A percentile compares a stretch with the other conserved stretches of the same genome.
phyloP scores from a whole-genome alignment of 108 stramenopile species.

The Mediolabrus comicus region DNA sequence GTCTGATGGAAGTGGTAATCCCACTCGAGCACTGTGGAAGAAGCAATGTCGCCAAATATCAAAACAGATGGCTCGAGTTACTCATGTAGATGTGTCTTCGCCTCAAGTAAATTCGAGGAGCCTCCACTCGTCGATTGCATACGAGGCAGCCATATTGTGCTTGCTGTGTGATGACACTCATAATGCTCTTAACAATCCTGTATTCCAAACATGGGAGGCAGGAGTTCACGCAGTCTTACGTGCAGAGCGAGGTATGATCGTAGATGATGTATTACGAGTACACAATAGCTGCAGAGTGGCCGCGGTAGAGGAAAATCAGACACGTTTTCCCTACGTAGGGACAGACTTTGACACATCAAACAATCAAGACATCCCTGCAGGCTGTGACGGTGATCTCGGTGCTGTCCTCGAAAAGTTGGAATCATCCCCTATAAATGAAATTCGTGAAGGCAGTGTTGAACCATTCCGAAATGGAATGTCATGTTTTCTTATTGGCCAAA shows the following conservation, averaged over 20 bases:
- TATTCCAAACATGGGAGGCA: constrained; percentile 59
- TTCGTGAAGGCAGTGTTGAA: constrained; percentile 32
- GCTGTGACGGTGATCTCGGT: constrained; percentile 30
- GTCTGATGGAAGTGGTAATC: constrained; percentile 52
- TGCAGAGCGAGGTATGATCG: constrained; percentile 47
- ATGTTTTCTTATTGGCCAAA: constrained; percentile 63
- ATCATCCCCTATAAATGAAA: constrained; percentile 2
- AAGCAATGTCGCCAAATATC: constrained; percentile 45
- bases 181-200: constrained; percentile 55
- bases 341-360: constrained; percentile 14
- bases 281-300: constrained; percentile 48
- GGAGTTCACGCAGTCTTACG: constrained; percentile 51
- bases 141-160: constrained; percentile 70
- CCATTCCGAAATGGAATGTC: constrained; percentile 48
- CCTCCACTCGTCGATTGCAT: constrained; percentile 24
- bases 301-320: constrained; percentile 9
- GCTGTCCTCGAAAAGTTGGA: constrained; percentile 27
- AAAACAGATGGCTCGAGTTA: constrained; percentile 36
- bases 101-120: background rate
- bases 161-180: constrained; percentile 60
- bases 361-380: background rate
- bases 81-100: constrained; percentile 4
- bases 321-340: constrained; percentile 32
- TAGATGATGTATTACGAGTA: constrained; percentile 60
- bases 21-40: constrained; percentile 71